Percentiles rank a stretch among this genome's conserved stretches.
Evolutionary conservation across 2,329 filamentous ascomycete genomes (phyloP).

Genomic region (Aureobasidium sp.): DNA sequence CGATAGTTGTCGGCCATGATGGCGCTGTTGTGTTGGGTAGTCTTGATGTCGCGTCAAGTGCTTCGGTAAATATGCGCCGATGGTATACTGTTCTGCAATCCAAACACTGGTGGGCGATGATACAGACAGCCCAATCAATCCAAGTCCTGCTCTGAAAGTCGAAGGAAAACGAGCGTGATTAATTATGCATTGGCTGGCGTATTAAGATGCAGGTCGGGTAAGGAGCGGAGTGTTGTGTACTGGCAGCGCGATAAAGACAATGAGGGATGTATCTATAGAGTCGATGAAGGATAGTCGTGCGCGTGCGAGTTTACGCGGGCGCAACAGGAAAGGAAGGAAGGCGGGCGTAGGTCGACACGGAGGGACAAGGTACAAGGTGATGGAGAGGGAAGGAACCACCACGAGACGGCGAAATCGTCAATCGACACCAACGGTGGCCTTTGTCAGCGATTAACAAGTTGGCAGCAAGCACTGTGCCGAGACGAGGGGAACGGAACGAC

Average conservation of each 20-base stretch:
- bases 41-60: background rate
- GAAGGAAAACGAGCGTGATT: constrained; percentile 9
- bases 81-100: background rate
- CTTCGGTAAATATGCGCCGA: background rate
- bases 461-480: constrained; percentile 7
- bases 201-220: constrained; percentile 11
- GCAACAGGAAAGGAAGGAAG: background rate
- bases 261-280: constrained; percentile 7
- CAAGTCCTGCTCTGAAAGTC: background rate
- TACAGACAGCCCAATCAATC: background rate
- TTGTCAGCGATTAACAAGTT: constrained; percentile 9
- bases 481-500: constrained; percentile 5
- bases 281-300: constrained; percentile 10
- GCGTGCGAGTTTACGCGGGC: background rate
- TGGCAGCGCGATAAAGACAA: background rate
- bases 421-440: constrained; percentile 14
- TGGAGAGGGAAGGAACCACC: constrained; percentile 13
- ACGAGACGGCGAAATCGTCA: constrained; percentile 11
- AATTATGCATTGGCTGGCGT: constrained; percentile 9
- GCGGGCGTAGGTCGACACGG: background rate
- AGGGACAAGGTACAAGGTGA: constrained; percentile 11
- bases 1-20: constrained; percentile 7
- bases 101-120: background rate
- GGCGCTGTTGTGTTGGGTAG: background rate
- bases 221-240: background rate